Evolutionary conservation across 495 filamentous ascomycete genomes (phyloP).

Genomic region (Parachaetomium inaequale): DNA sequence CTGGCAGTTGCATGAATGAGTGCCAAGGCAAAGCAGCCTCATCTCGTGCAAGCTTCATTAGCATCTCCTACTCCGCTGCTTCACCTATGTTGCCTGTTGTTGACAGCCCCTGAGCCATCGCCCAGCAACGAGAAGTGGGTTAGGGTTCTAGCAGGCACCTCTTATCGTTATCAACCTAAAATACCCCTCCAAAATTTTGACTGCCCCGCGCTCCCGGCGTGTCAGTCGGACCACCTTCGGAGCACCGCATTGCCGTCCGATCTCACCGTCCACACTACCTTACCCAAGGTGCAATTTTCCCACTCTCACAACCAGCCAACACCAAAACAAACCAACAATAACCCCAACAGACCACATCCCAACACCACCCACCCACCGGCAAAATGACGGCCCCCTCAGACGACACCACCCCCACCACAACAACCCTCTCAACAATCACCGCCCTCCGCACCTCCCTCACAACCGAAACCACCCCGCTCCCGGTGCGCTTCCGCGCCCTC

Average conservation of each 20-base stretch:
- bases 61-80: background rate
- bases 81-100: background rate
- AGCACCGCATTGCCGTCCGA: background rate
- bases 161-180: slow-evolving; percentile 18
- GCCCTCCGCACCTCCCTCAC: slow-evolving; percentile 71
- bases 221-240: background rate
- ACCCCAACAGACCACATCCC: background rate
- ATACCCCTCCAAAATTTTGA: slow-evolving; percentile 23
- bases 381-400: slow-evolving; percentile 6
- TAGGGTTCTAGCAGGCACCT: background rate
- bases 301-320: background rate
- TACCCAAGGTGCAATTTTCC: background rate
- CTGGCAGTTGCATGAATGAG: background rate
- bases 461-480: slow-evolving; percentile 75
- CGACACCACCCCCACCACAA: background rate
- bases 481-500: slow-evolving; percentile 89
- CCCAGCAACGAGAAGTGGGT: slow-evolving; percentile 1
- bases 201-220: slow-evolving; percentile 6
- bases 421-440: slow-evolving; percentile 40
- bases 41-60: background rate
- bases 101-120: background rate
- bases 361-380: background rate
- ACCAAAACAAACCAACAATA: background rate
- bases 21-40: background rate
- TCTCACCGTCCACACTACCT: background rate